Conservation (phyloP, 257 asterid species). For the Paraleonurus japonicus region DNA sequence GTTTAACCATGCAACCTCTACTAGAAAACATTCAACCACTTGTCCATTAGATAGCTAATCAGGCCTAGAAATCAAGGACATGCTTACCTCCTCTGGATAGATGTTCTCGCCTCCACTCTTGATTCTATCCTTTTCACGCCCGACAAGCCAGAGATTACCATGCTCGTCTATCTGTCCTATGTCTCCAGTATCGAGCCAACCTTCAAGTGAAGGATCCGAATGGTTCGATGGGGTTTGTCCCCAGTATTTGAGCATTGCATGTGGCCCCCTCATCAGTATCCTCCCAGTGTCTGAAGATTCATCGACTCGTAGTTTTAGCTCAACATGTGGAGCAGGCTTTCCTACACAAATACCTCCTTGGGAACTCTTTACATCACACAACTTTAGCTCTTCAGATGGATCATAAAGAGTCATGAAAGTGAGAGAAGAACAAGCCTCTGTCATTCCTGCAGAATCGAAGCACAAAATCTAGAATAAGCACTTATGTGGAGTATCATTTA, state of each 20-base stretch:
- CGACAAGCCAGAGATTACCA: constrained; percentile 87
- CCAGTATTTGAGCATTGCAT: constrained; percentile 87
- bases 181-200: constrained; percentile 93
- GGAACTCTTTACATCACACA: constrained; percentile 19
- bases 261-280: constrained; percentile 81
- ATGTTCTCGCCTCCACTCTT: constrained; percentile 93
- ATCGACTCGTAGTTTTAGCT: constrained; percentile 42
- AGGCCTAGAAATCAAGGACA: not conserved
- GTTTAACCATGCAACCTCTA: not conserved
- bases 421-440: constrained; percentile 91
- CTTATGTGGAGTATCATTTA: not conserved
- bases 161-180: constrained; percentile 61
- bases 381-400: constrained; percentile 34
- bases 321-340: constrained; percentile 80
- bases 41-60: not conserved
- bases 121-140: constrained; percentile 76
- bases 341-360: constrained; percentile 70
- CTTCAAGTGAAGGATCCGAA: constrained; percentile 30
- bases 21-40: not conserved
- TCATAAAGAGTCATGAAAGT: constrained; percentile 80
- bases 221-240: constrained; percentile 43
- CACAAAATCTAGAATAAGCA: not conserved
- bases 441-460: constrained; percentile 58
- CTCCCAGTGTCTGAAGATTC: constrained; percentile 48
- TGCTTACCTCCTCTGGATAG: constrained; percentile 79